Conservation (phyloP, 441 rosid genomes). For the Gossypium laxum region DNA sequence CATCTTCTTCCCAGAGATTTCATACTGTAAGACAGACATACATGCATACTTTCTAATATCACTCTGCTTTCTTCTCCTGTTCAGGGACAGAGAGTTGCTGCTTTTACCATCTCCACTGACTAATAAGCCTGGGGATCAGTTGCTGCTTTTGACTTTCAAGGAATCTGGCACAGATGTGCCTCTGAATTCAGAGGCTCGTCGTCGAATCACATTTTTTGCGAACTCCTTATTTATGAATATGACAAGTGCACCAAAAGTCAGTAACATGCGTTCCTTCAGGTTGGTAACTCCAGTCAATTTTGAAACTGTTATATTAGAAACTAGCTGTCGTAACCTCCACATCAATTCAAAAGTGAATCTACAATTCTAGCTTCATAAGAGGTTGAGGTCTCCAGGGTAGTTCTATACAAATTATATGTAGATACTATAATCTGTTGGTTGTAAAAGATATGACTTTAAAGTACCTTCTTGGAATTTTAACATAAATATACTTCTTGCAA, state of each 20-base stretch:
- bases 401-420: background rate
- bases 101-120: slow-evolving; percentile 61
- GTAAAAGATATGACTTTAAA: background rate
- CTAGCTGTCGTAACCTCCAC: background rate
- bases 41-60: background rate
- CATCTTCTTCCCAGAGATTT: slow-evolving; percentile 12
- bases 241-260: slow-evolving; percentile 79
- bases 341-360: slow-evolving; percentile 8
- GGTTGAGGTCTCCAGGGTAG: background rate
- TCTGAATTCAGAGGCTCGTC: slow-evolving; percentile 86
- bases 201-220: slow-evolving; percentile 93
- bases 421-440: slow-evolving; percentile 1
- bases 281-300: slow-evolving; percentile 21
- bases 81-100: slow-evolving; percentile 73
- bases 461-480: background rate
- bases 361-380: background rate
- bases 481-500: background rate
- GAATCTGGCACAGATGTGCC: slow-evolving; percentile 95
- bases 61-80: slow-evolving; percentile 20
- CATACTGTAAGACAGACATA: background rate
- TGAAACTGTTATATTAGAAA: background rate
- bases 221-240: slow-evolving; percentile 90
- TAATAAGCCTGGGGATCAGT: slow-evolving; percentile 52
- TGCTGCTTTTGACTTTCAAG: slow-evolving; percentile 90
- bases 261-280: slow-evolving; percentile 91